Evolutionary conservation across 306 rosid species (phyloP).

Genomic region (Inga leiocalycina): DNA sequence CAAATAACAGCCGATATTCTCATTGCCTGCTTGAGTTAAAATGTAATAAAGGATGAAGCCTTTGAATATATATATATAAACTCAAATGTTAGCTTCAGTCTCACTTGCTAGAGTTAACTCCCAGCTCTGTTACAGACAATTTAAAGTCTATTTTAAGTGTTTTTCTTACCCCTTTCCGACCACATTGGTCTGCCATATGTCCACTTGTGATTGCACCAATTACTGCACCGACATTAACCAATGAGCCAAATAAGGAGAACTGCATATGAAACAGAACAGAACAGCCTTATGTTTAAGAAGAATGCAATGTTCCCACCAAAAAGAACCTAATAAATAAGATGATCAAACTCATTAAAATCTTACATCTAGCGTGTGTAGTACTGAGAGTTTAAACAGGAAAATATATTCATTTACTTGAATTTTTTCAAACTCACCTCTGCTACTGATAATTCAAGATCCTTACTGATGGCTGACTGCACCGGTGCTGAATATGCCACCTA

Average conservation of each 20-base stretch:
- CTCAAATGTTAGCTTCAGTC: background rate
- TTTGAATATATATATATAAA: background rate
- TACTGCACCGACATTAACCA: background rate
- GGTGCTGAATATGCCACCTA: constrained; percentile 66
- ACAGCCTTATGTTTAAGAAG: background rate
- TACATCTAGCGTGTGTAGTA: background rate
- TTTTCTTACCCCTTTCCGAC: constrained; percentile 6
- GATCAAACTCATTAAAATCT: background rate
- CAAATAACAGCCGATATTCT: constrained; percentile 11
- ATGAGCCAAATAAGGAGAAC: constrained; percentile 11
- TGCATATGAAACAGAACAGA: background rate
- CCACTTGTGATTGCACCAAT: constrained; percentile 5
- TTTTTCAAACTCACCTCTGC: constrained; percentile 39
- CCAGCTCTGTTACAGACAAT: background rate
- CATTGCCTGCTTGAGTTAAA: background rate
- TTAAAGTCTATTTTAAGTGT: background rate
- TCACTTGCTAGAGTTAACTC: background rate
- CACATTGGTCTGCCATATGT: constrained; percentile 5
- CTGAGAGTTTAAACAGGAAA: background rate
- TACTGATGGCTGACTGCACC: constrained; percentile 56
- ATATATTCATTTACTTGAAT: background rate
- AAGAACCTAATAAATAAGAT: background rate
- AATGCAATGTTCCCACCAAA: background rate
- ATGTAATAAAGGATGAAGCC: no score
- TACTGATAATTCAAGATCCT: constrained; percentile 52